These are phyloP conservation scores for Diddensiella transvaalensis DNA, from an alignment of 805 yeast species.

Conservation along the genomic window DNA sequence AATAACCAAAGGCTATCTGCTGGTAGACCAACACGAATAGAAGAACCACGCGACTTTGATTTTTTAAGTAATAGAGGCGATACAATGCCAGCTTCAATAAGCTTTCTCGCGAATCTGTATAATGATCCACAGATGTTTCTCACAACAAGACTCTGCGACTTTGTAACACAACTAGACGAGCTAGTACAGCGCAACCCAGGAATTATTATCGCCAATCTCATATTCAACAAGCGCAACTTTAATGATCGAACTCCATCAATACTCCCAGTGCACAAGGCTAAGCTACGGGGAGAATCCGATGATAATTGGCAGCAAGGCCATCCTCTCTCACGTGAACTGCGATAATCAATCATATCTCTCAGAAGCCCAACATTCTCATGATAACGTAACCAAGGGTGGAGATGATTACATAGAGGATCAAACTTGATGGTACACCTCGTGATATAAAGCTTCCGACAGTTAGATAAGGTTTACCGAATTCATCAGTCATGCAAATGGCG, in stretches of 20 bases:
- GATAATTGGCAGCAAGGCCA: background rate
- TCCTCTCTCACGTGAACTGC: constrained; percentile 1
- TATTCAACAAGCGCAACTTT: background rate
- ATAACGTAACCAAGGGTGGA: constrained; percentile 76
- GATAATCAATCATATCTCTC: constrained; percentile 3
- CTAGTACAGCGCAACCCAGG: background rate
- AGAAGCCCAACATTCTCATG: constrained; percentile 58
- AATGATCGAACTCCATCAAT: background rate
- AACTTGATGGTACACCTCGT: constrained; percentile 84
- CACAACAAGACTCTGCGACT: background rate
- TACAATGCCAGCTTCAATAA: background rate
- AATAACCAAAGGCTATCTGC: too few relatives aligned
- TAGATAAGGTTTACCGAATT: constrained; percentile 83
- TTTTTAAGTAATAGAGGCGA: background rate
- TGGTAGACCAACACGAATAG: background rate
- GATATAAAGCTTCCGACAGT: constrained; percentile 83
- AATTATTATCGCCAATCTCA: constrained; percentile 1
- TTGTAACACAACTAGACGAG: background rate
- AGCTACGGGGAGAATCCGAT: background rate
- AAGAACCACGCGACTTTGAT: background rate
- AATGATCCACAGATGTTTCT: background rate
- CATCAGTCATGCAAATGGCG: constrained; percentile 92
- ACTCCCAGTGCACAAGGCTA: background rate
- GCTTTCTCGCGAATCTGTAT: background rate
- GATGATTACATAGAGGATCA: constrained; percentile 68